Evolutionary conservation across 1,284 basidiomycete species (phyloP), one percentile per base, ranked within the genome.

Genomic region (Exobasidium rhododendri): DNA sequence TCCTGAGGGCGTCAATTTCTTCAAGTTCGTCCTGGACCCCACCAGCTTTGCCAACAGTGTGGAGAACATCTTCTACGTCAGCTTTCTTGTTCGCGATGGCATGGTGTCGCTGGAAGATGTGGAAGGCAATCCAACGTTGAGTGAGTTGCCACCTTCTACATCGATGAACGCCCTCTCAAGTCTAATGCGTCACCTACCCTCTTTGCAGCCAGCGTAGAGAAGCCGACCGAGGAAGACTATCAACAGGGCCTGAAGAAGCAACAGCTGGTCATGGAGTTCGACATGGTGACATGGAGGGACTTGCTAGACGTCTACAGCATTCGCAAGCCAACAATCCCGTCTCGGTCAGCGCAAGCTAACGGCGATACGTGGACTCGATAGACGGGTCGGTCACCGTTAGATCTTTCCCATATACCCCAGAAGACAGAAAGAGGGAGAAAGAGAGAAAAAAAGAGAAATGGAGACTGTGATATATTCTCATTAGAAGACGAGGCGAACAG

Each of bases 61-160:
- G 22, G 92, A 96, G 81, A 96, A 96, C 76, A 83, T 94, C 22
- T 96, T 96, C 79, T 91, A 94, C 73, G 84, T 94, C 1, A 92
- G 92, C 0, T 96, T 96, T 81, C 83, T 94, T 57, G 89, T 96
- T 54, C 84, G 89, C 50, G 91, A 94, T 70, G 90, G 88, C 13
- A 86, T 86, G 73, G 90, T 87, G 52, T 86, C 68, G 3, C 61
- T 79, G 24, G 55, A 85, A 85, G 82, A 86, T 3, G 82, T 88
- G 17, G 75, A 75, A 0, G 88, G 86, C 1, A 88, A 90, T 71
- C 88, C 89, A 2, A 81, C 87, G 5, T 85, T 92, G 43, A 87
- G 91, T 92, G 74, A 69, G 86, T 80, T n/a, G n/a, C n/a, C n/a
- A n/a, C n/a, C n/a, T n/a, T 55, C 0, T n/a, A 17, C 44, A 26